phyloP scores from a whole-genome alignment of 208 protist genomes.

The Acanthamoeba triangularis region DNA sequence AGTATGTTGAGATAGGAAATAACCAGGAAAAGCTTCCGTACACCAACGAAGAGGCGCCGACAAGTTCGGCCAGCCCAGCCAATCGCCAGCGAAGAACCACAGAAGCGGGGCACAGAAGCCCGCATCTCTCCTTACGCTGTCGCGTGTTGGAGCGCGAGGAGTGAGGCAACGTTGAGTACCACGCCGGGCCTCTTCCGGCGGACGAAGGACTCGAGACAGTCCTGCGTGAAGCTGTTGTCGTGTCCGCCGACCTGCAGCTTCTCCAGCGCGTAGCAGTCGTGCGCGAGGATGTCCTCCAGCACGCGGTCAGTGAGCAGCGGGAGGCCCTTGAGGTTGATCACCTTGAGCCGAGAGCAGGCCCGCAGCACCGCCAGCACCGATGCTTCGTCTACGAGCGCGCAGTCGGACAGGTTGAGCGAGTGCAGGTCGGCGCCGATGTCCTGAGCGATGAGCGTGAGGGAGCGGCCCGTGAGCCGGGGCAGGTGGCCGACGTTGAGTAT shows the following conservation, averaged over 20 bases:
- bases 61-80: not conserved
- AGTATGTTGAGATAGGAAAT: not conserved
- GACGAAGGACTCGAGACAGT: not conserved
- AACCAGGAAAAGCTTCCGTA: not conserved
- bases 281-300: not conserved
- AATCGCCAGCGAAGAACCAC: not conserved
- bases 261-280: constrained; percentile 17
- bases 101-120: too few relatives aligned
- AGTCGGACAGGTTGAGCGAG: constrained; percentile 5
- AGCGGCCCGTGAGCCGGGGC: not conserved
- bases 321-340: not conserved
- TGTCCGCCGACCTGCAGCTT: not conserved
- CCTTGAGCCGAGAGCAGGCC: not conserved
- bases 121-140: too few relatives aligned
- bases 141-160: not conserved
- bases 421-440: not conserved
- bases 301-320: not conserved
- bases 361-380: constrained; percentile 1
- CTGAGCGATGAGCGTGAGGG: not conserved
- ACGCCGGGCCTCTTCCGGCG: not conserved
- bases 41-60: not conserved
- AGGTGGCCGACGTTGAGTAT: constrained; percentile 29
- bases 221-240: not conserved
- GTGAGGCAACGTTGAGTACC: not conserved
- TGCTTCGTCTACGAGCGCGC: not conserved